Evolutionary conservation across 2,329 filamentous ascomycete species (phyloP).

Genomic region (Nothophoma quercina): DNA sequence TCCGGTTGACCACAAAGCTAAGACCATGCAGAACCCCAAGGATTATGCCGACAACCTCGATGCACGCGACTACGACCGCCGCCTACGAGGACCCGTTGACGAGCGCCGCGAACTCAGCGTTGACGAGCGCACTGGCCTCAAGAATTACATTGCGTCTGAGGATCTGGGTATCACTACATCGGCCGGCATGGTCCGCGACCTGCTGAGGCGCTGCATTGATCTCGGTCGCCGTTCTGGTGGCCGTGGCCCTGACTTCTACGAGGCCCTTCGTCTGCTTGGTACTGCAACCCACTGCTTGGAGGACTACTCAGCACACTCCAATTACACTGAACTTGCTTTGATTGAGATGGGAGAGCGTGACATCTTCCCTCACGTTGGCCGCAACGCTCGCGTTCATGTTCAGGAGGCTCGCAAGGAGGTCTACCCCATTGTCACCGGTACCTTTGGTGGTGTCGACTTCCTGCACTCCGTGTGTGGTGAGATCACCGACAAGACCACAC

Average conservation of each 20-base stretch:
- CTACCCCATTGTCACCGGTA: conserved; percentile 87
- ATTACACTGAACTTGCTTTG: conserved; percentile 87
- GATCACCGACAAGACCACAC: conserved; percentile 86
- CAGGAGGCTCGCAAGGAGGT: conserved; percentile 71
- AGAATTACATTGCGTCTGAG: conserved; percentile 95
- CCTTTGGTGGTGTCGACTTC: conserved; percentile 94
- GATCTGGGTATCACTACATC: conserved; percentile 80
- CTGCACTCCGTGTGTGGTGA: conserved; percentile 83
- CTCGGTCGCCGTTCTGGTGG: conserved; percentile 78
- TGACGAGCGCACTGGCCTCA: conserved; percentile 72
- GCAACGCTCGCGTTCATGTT: conserved; percentile 73
- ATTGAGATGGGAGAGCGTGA: conserved; percentile 84
- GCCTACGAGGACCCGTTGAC: conserved; percentile 82
- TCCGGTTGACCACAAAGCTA: conserved; percentile 5
- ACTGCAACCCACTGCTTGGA: conserved; percentile 87
- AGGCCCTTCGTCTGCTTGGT: conserved; percentile 84
- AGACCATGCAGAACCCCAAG: conserved; percentile 26
- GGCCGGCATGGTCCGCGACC: conserved; percentile 74
- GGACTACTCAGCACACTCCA: conserved; percentile 93
- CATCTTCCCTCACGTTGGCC: conserved; percentile 87
- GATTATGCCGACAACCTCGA: conserved; percentile 90
- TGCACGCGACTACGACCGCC: conserved; percentile 79
- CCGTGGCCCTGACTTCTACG: conserved; percentile 80
- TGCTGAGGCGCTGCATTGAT: conserved; percentile 77
- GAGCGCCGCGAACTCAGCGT: conserved; percentile 80